Evolutionary conservation across 805 yeast species (phyloP).

Genomic region (Saccharomycopsis sp.): DNA sequence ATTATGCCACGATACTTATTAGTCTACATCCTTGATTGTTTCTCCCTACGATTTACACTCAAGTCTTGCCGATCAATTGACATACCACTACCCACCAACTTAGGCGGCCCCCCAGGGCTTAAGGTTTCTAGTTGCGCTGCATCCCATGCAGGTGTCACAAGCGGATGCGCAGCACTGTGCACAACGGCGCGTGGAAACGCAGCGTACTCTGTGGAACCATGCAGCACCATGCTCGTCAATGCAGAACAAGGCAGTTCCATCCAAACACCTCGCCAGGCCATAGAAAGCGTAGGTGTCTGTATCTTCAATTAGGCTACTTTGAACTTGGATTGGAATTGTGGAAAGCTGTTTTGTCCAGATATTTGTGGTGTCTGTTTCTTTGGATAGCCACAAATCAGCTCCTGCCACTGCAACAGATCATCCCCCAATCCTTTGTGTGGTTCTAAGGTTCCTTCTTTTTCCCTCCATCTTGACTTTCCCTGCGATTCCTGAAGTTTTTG

Average conservation of each 20-base stretch:
- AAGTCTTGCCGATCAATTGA: neutral
- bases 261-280: neutral
- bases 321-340: neutral
- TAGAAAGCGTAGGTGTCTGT: neutral
- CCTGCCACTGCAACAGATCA: too few species aligned
- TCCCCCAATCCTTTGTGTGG: neutral
- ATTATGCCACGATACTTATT: too few species aligned
- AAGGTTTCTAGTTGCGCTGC: neutral
- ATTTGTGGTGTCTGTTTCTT: too few species aligned
- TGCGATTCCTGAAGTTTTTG: neutral
- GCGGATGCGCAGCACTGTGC: neutral
- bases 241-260: neutral
- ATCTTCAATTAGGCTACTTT: neutral
- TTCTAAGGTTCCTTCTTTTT: neutral
- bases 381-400: too few species aligned
- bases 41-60: neutral
- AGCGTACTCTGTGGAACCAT: neutral
- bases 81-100: neutral
- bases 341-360: neutral
- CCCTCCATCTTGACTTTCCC: neutral
- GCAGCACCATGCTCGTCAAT: neutral
- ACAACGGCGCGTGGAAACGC: neutral
- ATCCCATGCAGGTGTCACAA: neutral
- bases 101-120: neutral
- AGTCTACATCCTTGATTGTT: too few species aligned